These are phyloP conservation scores for Solanum pinnatisectum DNA, from an alignment of 257 asterid genomes.

Conservation along the genomic window DNA sequence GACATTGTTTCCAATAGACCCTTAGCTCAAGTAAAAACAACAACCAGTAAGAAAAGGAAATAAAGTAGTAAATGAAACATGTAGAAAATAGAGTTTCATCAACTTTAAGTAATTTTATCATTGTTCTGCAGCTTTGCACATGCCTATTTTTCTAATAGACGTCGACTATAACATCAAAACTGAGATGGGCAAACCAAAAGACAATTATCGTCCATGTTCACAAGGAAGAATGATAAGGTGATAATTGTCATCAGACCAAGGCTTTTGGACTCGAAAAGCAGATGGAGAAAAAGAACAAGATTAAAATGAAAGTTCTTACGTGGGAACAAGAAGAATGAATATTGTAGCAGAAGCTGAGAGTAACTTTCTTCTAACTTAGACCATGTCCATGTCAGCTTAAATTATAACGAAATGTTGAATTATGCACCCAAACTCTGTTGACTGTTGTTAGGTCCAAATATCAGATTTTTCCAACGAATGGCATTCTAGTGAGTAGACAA, in stretches of 20 bases:
- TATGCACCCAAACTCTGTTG: background rate
- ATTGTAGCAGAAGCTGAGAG: background rate
- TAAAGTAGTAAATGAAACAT: fast-evolving
- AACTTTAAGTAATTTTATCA: background rate
- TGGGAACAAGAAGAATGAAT: background rate
- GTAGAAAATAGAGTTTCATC: background rate
- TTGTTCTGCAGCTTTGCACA: background rate
- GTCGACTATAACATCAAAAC: background rate
- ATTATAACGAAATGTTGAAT: background rate
- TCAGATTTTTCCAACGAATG: background rate
- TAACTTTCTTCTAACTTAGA: background rate
- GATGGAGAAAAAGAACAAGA: background rate
- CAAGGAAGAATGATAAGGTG: background rate
- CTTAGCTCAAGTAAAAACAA: background rate
- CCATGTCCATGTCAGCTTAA: background rate
- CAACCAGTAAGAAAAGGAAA: background rate
- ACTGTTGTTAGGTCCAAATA: background rate
- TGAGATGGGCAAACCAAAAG: background rate
- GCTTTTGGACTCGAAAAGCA: background rate
- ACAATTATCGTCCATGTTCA: background rate
- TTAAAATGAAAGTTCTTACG: background rate
- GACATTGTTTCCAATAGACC: background rate
- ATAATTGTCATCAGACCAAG: background rate
- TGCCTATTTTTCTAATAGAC: background rate
- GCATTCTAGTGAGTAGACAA: background rate